phyloP scores from a whole-genome alignment of 1,284 basidiomycete genomes.

The Volvariella volvacea region DNA sequence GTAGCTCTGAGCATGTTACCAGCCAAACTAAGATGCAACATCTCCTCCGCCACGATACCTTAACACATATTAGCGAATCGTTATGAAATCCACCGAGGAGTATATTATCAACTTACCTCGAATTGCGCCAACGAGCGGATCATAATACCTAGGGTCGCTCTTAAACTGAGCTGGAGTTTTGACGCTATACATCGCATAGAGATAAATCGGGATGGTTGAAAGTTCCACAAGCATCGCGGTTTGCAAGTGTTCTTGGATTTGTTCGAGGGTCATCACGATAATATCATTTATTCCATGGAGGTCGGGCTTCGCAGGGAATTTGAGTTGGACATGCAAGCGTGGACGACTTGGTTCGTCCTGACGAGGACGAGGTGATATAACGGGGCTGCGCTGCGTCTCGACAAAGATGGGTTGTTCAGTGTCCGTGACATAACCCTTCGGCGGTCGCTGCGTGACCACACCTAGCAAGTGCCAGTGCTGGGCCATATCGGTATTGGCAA shows the following conservation, averaged over 20 bases:
- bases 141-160: slow-evolving; percentile 13
- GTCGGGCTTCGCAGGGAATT: not conserved
- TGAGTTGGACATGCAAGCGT: too few relatives aligned
- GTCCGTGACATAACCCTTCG: not conserved
- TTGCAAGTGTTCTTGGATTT: slow-evolving; percentile 12
- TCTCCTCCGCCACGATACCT: slow-evolving; percentile 18
- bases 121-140: slow-evolving; percentile 11
- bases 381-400: too few relatives aligned
- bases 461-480: slow-evolving; percentile 8
- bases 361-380: too few relatives aligned
- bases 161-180: slow-evolving; percentile 10
- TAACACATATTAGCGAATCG: too few relatives aligned
- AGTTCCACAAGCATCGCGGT: slow-evolving; percentile 14
- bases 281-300: slow-evolving; percentile 1
- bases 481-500: slow-evolving; percentile 8
- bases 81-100: too few relatives aligned
- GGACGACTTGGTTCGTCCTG: too few relatives aligned
- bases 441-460: slow-evolving; percentile 3
- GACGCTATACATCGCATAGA: slow-evolving; percentile 17
- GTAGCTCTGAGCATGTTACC: slow-evolving; percentile 17
- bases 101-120: slow-evolving; percentile 10
- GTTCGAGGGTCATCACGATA: slow-evolving; percentile 8
- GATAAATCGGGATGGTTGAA: slow-evolving; percentile 16
- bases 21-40: slow-evolving; percentile 17
- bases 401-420: not conserved